Conservation (phyloP, 2,329 filamentous ascomycete species). For the Botrytis aclada region DNA sequence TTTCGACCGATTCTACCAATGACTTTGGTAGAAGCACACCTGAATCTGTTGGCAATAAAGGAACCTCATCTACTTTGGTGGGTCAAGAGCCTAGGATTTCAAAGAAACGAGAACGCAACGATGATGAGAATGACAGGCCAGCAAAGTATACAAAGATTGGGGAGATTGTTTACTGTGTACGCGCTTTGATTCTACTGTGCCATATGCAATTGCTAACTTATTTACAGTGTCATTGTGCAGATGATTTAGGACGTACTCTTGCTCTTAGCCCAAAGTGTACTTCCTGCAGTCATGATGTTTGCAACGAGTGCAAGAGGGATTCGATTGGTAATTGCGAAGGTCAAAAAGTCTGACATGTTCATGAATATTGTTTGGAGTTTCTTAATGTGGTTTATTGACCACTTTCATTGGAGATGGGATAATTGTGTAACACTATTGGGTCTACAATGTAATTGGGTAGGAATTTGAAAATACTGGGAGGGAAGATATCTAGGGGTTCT, state of each 20-base stretch:
- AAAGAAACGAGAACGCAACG: conserved; percentile 21
- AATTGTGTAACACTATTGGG: conserved; percentile 10
- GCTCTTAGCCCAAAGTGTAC: conserved; percentile 24
- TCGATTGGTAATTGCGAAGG: not conserved
- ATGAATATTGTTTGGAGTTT: conserved; percentile 2
- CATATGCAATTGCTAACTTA: conserved; percentile 1
- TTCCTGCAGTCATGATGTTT: conserved; percentile 24
- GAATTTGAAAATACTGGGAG: not conserved
- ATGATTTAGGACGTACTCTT: conserved; percentile 24
- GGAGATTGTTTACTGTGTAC: conserved; percentile 30
- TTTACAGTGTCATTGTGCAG: conserved; percentile 29
- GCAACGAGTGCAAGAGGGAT: conserved; percentile 20
- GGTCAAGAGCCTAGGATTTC: conserved; percentile 6
- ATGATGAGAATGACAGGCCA: conserved; percentile 15
- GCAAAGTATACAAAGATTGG: conserved; percentile 20
- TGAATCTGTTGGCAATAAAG: conserved; percentile 6
- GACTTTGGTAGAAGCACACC: conserved; percentile 15
- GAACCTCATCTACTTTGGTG: conserved; percentile 20
- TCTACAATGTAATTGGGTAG: not conserved
- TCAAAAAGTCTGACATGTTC: not conserved
- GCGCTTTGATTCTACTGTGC: conserved; percentile 1
- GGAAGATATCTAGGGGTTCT: not conserved
- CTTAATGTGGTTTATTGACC: not conserved
- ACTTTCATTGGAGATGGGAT: not conserved
- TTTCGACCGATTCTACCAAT: conserved; percentile 8